Evolutionary conservation across 306 rosid species (phyloP), one percentile per base, ranked within the genome.

Genomic region (Quercus aquifolioides): DNA sequence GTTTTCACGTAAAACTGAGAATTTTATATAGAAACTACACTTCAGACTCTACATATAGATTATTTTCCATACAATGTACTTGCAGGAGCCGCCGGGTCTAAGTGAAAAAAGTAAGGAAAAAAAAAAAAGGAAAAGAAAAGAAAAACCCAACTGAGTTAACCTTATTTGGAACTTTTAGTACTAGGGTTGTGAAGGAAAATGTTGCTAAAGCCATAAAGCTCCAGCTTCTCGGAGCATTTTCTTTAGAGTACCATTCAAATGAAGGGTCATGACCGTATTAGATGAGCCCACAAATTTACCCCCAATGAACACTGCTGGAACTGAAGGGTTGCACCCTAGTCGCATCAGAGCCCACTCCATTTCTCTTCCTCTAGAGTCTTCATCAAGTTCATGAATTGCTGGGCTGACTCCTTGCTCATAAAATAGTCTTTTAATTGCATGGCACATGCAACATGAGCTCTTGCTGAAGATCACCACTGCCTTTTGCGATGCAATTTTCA

Each of bases 401-500:
- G 98, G 99, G 8, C 97, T 96, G 7, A 92, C 98, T 0, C 99
- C 99, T 68, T 91, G 98, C 67, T 95, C 99, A 73, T 92, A 95
- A 23, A 95, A 87, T 7, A 95, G 82, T 83, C 95, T 87, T 91
- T 95, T 95, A 2, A 95, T 90, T 11, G 99, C 94, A 79, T 95
- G 98, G 79, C 90, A 87, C 97, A 95, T 95, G 94, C 99, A 96
- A 55, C 99, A 95, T 0, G 98, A 90, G 79, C 97, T 95, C 92
- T 95, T 95, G 86, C 99, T 95, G 89, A 95, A 95, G 14, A 95
- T 92, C 90, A 95, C 99, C 85, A 95, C 96, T 1, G 99, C 98
- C 80, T 89, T 92, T 55, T 92, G 97, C 0, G 99, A 90, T 30
- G 89, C 90, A 84, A 95, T 19, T 20, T 91, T 95, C 11, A 89